phyloP scores from a whole-genome alignment of 2,329 filamentous ascomycete genomes.

The Trichoderma sp. region DNA sequence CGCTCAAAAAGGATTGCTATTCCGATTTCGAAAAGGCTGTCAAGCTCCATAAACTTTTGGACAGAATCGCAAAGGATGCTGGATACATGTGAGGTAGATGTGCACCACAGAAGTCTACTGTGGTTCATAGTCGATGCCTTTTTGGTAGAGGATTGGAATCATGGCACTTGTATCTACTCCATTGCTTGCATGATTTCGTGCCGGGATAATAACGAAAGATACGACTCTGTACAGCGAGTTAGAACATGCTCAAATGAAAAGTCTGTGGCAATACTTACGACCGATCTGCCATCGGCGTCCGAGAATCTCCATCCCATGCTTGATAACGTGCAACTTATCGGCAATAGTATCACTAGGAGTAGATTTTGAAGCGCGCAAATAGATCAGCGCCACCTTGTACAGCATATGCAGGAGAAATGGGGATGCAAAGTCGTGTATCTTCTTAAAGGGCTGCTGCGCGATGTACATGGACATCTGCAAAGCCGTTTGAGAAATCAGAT shows the following conservation, averaged over 20 bases:
- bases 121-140: not conserved
- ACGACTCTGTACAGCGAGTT: not conserved
- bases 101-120: not conserved
- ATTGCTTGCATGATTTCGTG: conserved; percentile 16
- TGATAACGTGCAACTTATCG: not conserved
- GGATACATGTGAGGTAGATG: not conserved
- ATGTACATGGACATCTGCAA: conserved; percentile 1
- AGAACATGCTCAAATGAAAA: not conserved
- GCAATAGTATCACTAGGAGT: not conserved
- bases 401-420: conserved; percentile 14
- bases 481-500: not conserved
- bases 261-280: not conserved
- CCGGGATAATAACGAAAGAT: conserved; percentile 7
- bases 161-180: not conserved
- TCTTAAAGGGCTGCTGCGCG: not conserved
- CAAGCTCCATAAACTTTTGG: conserved; percentile 16
- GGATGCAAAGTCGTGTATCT: not conserved
- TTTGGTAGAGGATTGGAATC: not conserved
- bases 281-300: conserved; percentile 7
- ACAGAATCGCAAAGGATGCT: conserved; percentile 13
- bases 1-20: not conserved
- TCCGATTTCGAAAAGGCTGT: conserved; percentile 12
- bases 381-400: conserved; percentile 3
- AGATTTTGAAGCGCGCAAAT: not conserved
- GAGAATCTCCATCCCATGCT: not conserved